Evolutionary conservation across 1,284 basidiomycete species (phyloP), one percentile per base, ranked within the genome.

Genomic region (Ustanciosporium gigantosporum): DNA sequence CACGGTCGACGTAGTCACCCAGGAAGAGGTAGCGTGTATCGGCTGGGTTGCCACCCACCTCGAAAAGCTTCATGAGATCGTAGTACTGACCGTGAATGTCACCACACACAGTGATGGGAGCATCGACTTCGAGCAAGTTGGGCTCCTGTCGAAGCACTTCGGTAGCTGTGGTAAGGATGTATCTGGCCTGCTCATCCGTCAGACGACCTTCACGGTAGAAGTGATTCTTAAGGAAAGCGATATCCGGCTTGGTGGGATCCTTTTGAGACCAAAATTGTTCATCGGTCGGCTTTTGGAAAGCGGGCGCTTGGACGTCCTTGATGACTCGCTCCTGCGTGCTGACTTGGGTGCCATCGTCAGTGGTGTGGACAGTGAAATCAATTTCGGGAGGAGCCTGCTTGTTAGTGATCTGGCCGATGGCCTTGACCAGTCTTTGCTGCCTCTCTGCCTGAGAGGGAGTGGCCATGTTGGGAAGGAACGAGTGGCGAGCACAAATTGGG

Each of bases 151-250:
- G 82, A 36, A 98, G 80, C 37, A 96, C 71, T 53, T 86, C 84
- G 4, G 88, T 90, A 36, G 79, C 76, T 38, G 87, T 87, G 56
- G 88, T 85, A 46, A 95, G 80, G 74, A 94, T 94, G 81, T 86
- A 92, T 46, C 91, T 78, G 15, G 90, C 90, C 79, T 93, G 89
- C 49, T 92, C 90, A 79, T 95, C 91, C 21, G 87, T 91, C 70
- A 95, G 75, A 32, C 79, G 58, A 0, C 94, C 94, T 79, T 97
- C 94, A 45, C 93, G 87, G 79, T 97, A 97, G 77, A 98, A 96
- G 81, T 98, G 94, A 74, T 97, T 97, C 83, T 98, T 98, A 61
- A 98, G 83, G 80, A 94, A 98, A 25, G 90, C 91, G 71, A 97
- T 84, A 80, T 97, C 74, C 13, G 74, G 74, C 43, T 77, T 77